Evolutionary conservation across 1,284 basidiomycete species (phyloP), one percentile per base, ranked within the genome.

Genomic region (Papiliotrema flavescens): DNA sequence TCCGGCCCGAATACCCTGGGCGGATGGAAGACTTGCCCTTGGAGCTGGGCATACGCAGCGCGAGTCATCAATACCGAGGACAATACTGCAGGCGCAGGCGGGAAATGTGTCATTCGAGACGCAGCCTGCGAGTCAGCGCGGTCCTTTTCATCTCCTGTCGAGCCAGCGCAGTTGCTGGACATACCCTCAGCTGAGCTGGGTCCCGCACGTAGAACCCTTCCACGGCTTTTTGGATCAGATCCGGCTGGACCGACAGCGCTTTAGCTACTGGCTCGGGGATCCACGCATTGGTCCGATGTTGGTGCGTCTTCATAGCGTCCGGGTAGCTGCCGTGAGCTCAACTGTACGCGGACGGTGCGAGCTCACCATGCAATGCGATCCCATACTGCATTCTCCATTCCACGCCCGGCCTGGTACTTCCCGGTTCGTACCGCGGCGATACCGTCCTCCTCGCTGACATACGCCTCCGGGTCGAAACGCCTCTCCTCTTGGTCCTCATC

Each of bases 131-230:
- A 2, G 43, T 24, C 20, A 32, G 40, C 9, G 17, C 15, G 26
- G 2, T n/a, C n/a, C n/a, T n/a, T n/a, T n/a, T n/a, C n/a, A n/a
- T n/a, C n/a, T n/a, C n/a, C n/a, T n/a, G n/a, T 20, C 2, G 17
- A 32, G 22, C 7, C 5, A 26, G 23, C 11, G 22, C 6, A 24
- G 15, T 15, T 2, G 8, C 19, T 6, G 39, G 9, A 75, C 85
- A 70, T 71, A 94, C 91, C 42, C 90, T 84, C 52, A 97, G 79
- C 72, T 92, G 90, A 3, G 88, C 79, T 0, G 87, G 87, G 77
- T 96, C 94, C 51, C 93, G 83, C 1, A 92, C 94, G 70, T 96
- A 95, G 74, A 98, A 97, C 0, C 88, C 84, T 73, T 93, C 90
- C 2, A 89, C 82, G 0, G 93, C 89, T 64, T 84, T 86, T 64